A percentile compares a stretch with the other conserved stretches of the same genome.
These are phyloP conservation scores for Prunella vulgaris DNA, from an alignment of 257 asterid species.

Conservation along the genomic window DNA sequence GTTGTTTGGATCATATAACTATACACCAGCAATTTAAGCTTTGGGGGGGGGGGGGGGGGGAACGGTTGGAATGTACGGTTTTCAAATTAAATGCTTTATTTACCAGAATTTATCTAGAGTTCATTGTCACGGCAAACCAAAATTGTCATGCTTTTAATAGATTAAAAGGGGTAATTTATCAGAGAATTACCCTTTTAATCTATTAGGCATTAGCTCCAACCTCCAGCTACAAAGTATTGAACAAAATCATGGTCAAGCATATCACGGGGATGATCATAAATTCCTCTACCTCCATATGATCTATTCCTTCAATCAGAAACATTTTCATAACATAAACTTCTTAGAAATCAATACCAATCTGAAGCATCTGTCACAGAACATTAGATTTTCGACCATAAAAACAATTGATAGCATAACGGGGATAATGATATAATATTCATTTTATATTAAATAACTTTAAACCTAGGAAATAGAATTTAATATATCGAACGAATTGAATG, in stretches of 20 bases:
- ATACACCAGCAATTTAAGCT: no score
- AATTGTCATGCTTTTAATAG: neutral
- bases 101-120: neutral
- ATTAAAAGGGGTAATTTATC: neutral
- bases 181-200: neutral
- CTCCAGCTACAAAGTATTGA: neutral
- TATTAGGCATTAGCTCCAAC: constrained; percentile 8
- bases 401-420: neutral
- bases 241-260: neutral
- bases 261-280: no score
- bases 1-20: neutral
- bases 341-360: neutral
- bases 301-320: neutral
- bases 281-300: neutral
- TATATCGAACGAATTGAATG: neutral
- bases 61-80: neutral
- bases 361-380: neutral
- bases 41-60: neutral
- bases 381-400: neutral
- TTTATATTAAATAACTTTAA: neutral
- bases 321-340: neutral
- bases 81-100: neutral
- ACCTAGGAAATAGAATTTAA: neutral
- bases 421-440: neutral
- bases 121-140: neutral